Base-by-base conservation (phyloP, 352 stramenopile species). In the Phytophthora melonis region DNA sequence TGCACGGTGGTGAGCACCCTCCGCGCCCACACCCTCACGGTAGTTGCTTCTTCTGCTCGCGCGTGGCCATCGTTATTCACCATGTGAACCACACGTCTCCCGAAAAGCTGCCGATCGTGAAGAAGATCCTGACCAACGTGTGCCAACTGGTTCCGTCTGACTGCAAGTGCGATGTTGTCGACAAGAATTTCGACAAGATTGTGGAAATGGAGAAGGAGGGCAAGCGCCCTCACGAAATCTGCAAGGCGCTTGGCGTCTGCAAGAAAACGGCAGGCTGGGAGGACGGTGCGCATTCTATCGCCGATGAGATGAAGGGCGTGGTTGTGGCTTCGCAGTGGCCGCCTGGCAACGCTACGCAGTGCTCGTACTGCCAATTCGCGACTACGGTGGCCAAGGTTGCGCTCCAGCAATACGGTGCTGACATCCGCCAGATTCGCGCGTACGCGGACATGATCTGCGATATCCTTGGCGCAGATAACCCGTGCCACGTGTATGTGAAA, bases 381-480 rank as follows among this genome's bases (percentile, higher is more conserved):
- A 86, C 79, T 6, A 94, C 83, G 9, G 62, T 93, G 21, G 57
- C 90, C 5, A 82, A 90, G 53, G 77, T 94, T 25, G 77, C 81
- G n/a, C 59, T 90, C 41, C 72, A 90, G 53, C 79, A 94, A 49
- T 84, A 88, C 45, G 73, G 81, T 3, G 66, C 84, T 1, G 74
- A 93, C 52, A 78, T 94, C 14, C 64, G 80, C 41, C 60, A 90
- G 64, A 75, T 94, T 9, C 86, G 87, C 1, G 55, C 78, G 65
- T 91, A 89, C 39, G 86, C 86, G 0, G 88, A 93, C 53, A 91
- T 95, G 78, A 86, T 93, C 23, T 95, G 88, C 53, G 80, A 85
- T 67, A 85, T 92, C 64, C 77, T 95, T 1, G 85, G 87, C 18
- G 68, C 81, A 7, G 77, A 86, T 30, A 93, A 85, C 50, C 59